Base-by-base conservation (phyloP, 2,329 filamentous ascomycete species). In the Chaetomium sp. region DNA sequence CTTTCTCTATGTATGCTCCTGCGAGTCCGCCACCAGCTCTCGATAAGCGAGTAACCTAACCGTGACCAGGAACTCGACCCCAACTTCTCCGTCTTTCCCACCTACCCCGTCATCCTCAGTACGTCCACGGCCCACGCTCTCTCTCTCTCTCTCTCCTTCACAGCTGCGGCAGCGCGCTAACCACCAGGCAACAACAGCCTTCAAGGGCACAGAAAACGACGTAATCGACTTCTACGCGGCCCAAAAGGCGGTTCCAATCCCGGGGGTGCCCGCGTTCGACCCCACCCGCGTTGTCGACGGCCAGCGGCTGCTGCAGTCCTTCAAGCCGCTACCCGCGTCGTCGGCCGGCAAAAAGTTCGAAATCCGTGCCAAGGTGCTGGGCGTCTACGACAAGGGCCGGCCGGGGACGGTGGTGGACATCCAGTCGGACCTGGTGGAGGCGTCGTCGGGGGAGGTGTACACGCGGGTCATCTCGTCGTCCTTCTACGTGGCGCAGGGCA, bases 321-420 rank as follows among this genome's bases (percentile, higher is more conserved):
- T 91, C 76, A 92, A 92, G 79, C 86, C 88, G 8, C 82, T 96
- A 4, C 92, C 92, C 13, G 78, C 88, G 0, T 85, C 85, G 7
- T 93, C 89, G 47, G 87, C 82, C 12, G 92, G 91, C 66, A 82
- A 82, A 69, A 86, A 85, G 68, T 95, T 96, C 76, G 90, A 95
- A 81, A 79, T 91, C 68, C 85, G 90, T 71, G 87, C 83, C 73
- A 93, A 90, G 75, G 90, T 96, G 27, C 77, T 96, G 23, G 92
- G 92, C 58, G 90, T 96, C 45, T 96, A 95, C 77, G 92, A 96
- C 80, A 96, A 96, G 82, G 92, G 92, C 72, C 90, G 91, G 70
- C 86, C 91, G 0, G 91, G 91, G 64, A 90, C 89, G 10, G 92
- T 96, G 1, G 82, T 95, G 47, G 92, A 96, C 78, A 90, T 87